A percentile compares a stretch with the other conserved stretches of the same genome.
Conservation (phyloP, 495 filamentous ascomycete genomes). For the Cudoniella acicularis region DNA sequence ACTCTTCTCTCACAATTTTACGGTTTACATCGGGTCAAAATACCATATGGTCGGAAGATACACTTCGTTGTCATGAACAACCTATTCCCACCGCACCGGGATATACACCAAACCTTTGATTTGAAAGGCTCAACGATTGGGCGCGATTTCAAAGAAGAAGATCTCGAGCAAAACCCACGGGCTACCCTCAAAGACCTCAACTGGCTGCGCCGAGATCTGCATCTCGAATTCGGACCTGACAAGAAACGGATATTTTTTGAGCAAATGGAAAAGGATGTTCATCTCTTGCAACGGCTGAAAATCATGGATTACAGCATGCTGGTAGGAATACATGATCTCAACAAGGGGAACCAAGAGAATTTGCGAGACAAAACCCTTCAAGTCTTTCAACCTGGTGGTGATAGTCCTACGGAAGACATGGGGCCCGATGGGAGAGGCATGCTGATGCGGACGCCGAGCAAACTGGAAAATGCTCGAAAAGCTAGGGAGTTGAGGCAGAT, state of each 20-base stretch:
- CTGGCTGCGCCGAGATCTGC: conserved; percentile 82
- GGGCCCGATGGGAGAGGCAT: conserved; percentile 32
- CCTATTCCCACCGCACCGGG: conserved; percentile 92
- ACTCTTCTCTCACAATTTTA: conserved; percentile 98
- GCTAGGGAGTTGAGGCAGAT: conserved; percentile 88
- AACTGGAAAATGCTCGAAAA: conserved; percentile 87
- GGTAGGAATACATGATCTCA: conserved; percentile 88
- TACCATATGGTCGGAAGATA: conserved; percentile 96
- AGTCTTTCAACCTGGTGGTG: conserved; percentile 90
- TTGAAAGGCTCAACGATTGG: conserved; percentile 97
- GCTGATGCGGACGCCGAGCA: conserved; percentile 88
- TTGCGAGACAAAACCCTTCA: conserved; percentile 91
- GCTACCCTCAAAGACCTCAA: conserved; percentile 97
- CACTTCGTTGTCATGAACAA: conserved; percentile 99
- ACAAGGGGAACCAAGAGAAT: conserved; percentile 90
- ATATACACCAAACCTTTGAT: conserved; percentile 97
- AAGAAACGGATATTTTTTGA: conserved; percentile 85
- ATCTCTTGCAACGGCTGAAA: conserved; percentile 76
- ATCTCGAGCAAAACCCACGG: conserved; percentile 81
- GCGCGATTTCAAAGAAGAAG: conserved; percentile 83
- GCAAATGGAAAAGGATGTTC: conserved; percentile 84
- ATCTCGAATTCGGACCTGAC: conserved; percentile 80
- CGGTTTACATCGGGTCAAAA: conserved; percentile 95
- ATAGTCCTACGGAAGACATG: conserved; percentile 48
- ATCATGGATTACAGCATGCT: conserved; percentile 99